Evolutionary conservation across 2,329 filamentous ascomycete species (phyloP).

Genomic region (Neoscytalidium dimidiatum): DNA sequence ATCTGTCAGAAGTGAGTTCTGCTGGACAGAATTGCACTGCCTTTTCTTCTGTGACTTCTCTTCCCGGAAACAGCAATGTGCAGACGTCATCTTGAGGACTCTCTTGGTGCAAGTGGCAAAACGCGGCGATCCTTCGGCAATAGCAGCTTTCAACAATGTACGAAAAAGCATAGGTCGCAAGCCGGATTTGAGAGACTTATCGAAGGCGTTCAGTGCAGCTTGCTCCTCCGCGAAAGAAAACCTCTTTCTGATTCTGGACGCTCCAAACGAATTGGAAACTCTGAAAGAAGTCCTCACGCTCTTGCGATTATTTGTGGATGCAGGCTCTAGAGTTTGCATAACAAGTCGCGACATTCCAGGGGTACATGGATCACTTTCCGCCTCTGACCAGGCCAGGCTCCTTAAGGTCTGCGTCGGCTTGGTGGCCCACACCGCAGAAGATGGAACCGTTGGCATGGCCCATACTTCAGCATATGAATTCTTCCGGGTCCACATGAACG

Average conservation of each 20-base stretch:
- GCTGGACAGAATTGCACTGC: too few relatives aligned
- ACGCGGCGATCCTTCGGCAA: background rate
- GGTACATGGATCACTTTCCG: background rate
- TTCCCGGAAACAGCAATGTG: background rate
- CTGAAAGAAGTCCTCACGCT: background rate
- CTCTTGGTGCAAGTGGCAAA: background rate
- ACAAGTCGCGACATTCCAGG: background rate
- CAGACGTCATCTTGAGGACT: background rate
- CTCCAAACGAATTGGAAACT: background rate
- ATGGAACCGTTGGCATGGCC: background rate
- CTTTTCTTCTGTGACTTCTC: background rate
- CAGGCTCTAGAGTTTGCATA: background rate
- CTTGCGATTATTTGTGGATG: background rate
- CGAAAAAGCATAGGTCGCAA: background rate
- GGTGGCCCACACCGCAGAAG: background rate
- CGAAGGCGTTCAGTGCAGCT: background rate
- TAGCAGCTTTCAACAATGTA: background rate
- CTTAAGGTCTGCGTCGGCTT: background rate
- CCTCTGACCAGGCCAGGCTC: background rate
- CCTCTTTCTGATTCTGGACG: background rate
- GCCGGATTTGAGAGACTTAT: background rate
- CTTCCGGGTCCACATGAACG: background rate
- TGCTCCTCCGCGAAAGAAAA: background rate
- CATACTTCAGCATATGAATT: background rate
- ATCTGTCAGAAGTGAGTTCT: background rate